Evolutionary conservation across 2,329 filamentous ascomycete species (phyloP).

Genomic region (Pyrenophora teres): DNA sequence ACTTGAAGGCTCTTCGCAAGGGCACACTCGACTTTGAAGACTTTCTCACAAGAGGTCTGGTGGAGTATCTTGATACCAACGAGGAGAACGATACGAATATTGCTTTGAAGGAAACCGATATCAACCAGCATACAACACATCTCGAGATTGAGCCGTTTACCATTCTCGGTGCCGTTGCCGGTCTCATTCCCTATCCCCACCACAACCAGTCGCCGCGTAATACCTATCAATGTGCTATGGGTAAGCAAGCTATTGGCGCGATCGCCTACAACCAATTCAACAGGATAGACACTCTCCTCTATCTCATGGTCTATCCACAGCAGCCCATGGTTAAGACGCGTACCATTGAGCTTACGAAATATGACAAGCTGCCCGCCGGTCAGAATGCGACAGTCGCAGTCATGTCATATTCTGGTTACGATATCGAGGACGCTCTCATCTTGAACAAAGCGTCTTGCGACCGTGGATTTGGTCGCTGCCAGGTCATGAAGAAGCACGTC

Average conservation of each 20-base stretch:
- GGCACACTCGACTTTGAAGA: conserved; percentile 91
- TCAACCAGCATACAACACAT: conserved; percentile 84
- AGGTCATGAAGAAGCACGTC: conserved; percentile 95
- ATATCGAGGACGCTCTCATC: conserved; percentile 98
- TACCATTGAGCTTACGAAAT: conserved; percentile 94
- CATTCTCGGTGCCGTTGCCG: conserved; percentile 90
- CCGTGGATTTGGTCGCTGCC: conserved; percentile 92
- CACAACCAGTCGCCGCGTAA: conserved; percentile 99
- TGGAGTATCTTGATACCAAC: conserved; percentile 97
- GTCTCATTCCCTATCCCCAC: conserved; percentile 95
- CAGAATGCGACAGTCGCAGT: conserved; percentile 98
- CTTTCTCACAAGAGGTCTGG: conserved; percentile 84
- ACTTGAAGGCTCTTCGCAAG: conserved; percentile 79
- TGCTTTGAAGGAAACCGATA: conserved; percentile 83
- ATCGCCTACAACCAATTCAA: conserved; percentile 99
- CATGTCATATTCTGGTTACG: conserved; percentile 99
- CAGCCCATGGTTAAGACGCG: conserved; percentile 97
- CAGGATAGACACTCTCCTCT: conserved; percentile 92
- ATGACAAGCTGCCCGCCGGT: conserved; percentile 94
- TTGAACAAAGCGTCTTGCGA: conserved; percentile 96
- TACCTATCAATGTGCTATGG: conserved; percentile 99
- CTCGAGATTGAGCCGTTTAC: conserved; percentile 98
- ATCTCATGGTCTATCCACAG: conserved; percentile 96
- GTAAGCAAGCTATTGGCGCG: conserved; percentile 98
- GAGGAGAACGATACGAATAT: conserved; percentile 97